Base-by-base conservation (phyloP, 2,329 filamentous ascomycete species). In the Botrytis porri region DNA sequence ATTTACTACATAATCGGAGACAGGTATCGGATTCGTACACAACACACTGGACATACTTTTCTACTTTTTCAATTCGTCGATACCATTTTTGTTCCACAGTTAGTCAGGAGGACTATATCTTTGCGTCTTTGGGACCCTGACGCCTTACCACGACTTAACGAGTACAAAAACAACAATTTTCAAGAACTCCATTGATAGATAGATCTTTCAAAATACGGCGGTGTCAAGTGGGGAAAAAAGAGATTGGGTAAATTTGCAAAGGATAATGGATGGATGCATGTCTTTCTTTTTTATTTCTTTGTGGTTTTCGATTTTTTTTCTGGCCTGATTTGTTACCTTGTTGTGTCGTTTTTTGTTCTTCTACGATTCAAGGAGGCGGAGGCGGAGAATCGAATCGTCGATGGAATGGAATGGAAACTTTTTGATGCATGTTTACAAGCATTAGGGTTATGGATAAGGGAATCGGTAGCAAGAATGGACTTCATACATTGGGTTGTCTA, bases 191-290 rank as follows among this genome's bases (percentile, higher is more conserved):
- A 57, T 66, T 71, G 59, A 71, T 72, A 72, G 65, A 74, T 69
- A 67, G 62, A 66, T 61, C 63, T 74, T 75, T 60, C 41, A 51
- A 63, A 70, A 70, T 71, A 63, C 57, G 69, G 62, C 48, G 75
- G 75, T 76, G 73, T 75, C 69, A 72, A 71, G 67, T 64, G 67
- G 72, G 65, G n/a, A 71, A 70, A 73, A 73, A 71, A 71, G 72
- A 73, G 48, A 71, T 71, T 73, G 72, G 72, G 72, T 71, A 65
- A 73, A 71, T 71, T 73, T 71, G 45, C 57, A 43, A 70, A 48
- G 72, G 67, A 60, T 64, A 65, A 70, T 71, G 48, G 72, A 57
- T 64, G 45, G 32, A 54, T 64, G 48, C 37, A 66, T 72, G 41
- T 59, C 61, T 69, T 51, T 61, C 59, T 65, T 60, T 59, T 45